These are phyloP conservation scores for Penicillium freii DNA, from an alignment of 2,329 filamentous ascomycete genomes.

Conservation along the genomic window DNA sequence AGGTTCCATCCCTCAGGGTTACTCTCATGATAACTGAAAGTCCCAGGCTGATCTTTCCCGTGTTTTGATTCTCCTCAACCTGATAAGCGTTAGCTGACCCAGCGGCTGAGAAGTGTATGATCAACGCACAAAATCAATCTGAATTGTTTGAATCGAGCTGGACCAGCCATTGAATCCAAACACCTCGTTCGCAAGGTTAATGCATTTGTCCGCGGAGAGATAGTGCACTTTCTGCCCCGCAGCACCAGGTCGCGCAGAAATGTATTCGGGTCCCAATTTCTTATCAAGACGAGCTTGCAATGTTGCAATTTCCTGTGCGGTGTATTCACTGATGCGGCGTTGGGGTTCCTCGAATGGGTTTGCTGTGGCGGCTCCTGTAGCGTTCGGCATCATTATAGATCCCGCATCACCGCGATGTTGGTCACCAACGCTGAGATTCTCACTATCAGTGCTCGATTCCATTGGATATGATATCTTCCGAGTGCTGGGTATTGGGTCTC, in stretches of 20 bases:
- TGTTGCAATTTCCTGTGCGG: conserved; percentile 84
- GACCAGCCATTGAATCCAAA: conserved; percentile 99
- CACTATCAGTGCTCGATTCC: conserved; percentile 23
- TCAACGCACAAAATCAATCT: conserved; percentile 76
- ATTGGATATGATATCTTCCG: conserved; percentile 1
- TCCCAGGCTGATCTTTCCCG: conserved; percentile 76
- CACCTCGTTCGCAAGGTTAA: conserved; percentile 89
- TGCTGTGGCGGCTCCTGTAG: conserved; percentile 36
- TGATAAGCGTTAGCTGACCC: conserved; percentile 26
- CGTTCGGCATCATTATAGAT: conserved; percentile 44
- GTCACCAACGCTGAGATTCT: conserved; percentile 60
- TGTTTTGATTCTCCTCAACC: conserved; percentile 78
- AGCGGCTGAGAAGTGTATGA: neutral
- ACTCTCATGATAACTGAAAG: conserved; percentile 88
- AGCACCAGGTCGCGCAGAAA: conserved; percentile 80
- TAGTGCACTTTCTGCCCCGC: conserved; percentile 88
- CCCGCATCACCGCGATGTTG: conserved; percentile 55
- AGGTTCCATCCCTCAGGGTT: conserved; percentile 89
- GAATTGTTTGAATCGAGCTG: conserved; percentile 88
- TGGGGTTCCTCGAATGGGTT: conserved; percentile 81
- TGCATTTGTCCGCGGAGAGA: conserved; percentile 93
- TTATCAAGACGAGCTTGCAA: conserved; percentile 84
- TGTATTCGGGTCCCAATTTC: conserved; percentile 92
- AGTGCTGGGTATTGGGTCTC: conserved; percentile 22
- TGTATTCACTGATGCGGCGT: conserved; percentile 73